Conservation (phyloP, 78 protist genomes). For the Speleostelium caveatum region DNA sequence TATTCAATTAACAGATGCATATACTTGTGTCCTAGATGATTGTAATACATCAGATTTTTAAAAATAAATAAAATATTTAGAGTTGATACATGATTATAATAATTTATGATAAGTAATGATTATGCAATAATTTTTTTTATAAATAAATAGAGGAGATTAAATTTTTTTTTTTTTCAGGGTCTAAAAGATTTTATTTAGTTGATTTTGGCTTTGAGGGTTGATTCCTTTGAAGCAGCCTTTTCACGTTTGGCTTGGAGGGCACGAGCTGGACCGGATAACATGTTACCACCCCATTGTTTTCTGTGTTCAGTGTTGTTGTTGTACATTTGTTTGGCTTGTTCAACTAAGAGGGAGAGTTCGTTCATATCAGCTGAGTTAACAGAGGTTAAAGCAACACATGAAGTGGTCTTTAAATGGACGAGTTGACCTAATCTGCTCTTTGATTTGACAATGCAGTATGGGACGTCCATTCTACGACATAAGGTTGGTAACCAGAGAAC, state of each 20-base stretch:
- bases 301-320: conserved; percentile 80
- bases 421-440: conserved; percentile 97
- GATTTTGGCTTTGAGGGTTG: conserved; percentile 40
- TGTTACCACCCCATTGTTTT: conserved; percentile 77
- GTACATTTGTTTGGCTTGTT: conserved; percentile 69
- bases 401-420: conserved; percentile 95
- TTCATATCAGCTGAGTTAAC: conserved; percentile 74
- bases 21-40: too few species aligned
- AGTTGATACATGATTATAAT: too few species aligned
- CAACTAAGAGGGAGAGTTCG: conserved; percentile 61
- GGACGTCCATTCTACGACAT: conserved; percentile 98
- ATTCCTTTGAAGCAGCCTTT: conserved; percentile 60
- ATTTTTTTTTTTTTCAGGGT: too few species aligned
- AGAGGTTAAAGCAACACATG: conserved; percentile 93
- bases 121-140: too few species aligned
- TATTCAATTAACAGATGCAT: neutral
- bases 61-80: too few species aligned
- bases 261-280: conserved; percentile 39
- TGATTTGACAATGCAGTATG: conserved; percentile 98
- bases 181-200: neutral
- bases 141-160: too few species aligned
- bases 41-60: too few species aligned
- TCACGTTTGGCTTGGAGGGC: conserved; percentile 34
- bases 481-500: conserved; percentile 99
- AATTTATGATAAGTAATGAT: too few species aligned